Percentiles rank a stretch among this genome's conserved stretches.
Conservation (phyloP, 768 basidiomycete genomes). For the Russula ochroleuca region DNA sequence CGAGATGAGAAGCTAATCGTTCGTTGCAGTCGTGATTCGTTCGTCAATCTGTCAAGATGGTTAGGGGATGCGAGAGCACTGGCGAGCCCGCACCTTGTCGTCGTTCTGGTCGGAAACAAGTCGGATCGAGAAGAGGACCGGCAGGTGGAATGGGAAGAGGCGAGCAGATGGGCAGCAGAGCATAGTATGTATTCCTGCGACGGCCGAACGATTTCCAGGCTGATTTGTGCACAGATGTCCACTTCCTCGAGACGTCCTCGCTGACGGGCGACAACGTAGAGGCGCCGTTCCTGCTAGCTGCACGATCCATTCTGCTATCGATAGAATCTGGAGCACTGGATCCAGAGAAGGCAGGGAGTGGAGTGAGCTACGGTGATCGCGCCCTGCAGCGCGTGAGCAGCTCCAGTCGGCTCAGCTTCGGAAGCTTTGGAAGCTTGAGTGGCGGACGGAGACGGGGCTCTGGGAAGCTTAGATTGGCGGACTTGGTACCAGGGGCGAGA, state of each 20-base stretch:
- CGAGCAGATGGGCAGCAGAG: slow-evolving; percentile 91
- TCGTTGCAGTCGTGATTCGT: slow-evolving; percentile 72
- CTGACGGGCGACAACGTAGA: slow-evolving; percentile 90
- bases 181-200: slow-evolving; percentile 55
- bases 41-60: slow-evolving; percentile 81
- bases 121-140: slow-evolving; percentile 90
- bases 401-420: slow-evolving; percentile 84
- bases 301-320: slow-evolving; percentile 81
- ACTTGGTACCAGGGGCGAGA: slow-evolving; percentile 55
- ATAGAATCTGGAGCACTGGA: slow-evolving; percentile 89
- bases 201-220: background rate
- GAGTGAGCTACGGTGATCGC: slow-evolving; percentile 94
- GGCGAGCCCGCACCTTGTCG: slow-evolving; percentile 86
- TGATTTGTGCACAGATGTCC: slow-evolving; percentile 56
- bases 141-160: slow-evolving; percentile 95
- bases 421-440: slow-evolving; percentile 79
- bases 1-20: slow-evolving; percentile 24
- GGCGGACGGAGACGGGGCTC: slow-evolving; percentile 54
- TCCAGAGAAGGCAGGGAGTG: slow-evolving; percentile 91
- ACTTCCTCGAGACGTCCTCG: slow-evolving; percentile 92
- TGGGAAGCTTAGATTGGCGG: slow-evolving; percentile 57
- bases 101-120: slow-evolving; percentile 92
- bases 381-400: slow-evolving; percentile 87
- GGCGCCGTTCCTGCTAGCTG: slow-evolving; percentile 84
- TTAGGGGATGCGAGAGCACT: slow-evolving; percentile 89